Conservation (phyloP, 805 yeast species). For the Pichia rugopelliculosa region DNA sequence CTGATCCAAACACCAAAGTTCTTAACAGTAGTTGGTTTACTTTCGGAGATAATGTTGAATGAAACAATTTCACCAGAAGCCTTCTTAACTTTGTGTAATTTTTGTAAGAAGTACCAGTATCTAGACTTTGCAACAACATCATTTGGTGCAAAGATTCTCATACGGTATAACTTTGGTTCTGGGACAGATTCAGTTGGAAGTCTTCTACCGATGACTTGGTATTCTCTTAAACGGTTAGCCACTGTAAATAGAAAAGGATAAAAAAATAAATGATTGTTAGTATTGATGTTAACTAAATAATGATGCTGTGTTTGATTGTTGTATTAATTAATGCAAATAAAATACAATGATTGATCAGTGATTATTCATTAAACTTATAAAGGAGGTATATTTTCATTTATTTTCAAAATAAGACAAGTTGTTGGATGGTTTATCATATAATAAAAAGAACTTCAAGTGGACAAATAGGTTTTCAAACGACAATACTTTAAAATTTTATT, state of each 20-base stretch:
- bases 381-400: too few relatives aligned
- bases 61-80: constrained; percentile 99
- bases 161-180: constrained; percentile 99
- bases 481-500: not conserved
- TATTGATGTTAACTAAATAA: not conserved
- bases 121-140: constrained; percentile 99
- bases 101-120: constrained; percentile 99
- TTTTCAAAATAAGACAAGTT: too few relatives aligned
- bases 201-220: constrained; percentile 99
- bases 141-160: constrained; percentile 99
- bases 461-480: not conserved
- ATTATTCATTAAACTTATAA: too few relatives aligned
- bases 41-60: constrained; percentile 83
- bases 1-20: constrained; percentile 99
- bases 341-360: too few relatives aligned
- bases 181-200: constrained; percentile 98
- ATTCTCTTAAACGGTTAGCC: constrained; percentile 93
- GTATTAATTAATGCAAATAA: not conserved
- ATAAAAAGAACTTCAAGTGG: not conserved
- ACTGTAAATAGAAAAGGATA: constrained; percentile 30
- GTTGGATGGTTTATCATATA: too few relatives aligned
- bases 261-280: not conserved
- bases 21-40: constrained; percentile 98
- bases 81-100: constrained; percentile 98
- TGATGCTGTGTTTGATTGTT: not conserved